phyloP scores from a whole-genome alignment of 164 flowering plant genomes.

The Macadamia integrifolia region DNA sequence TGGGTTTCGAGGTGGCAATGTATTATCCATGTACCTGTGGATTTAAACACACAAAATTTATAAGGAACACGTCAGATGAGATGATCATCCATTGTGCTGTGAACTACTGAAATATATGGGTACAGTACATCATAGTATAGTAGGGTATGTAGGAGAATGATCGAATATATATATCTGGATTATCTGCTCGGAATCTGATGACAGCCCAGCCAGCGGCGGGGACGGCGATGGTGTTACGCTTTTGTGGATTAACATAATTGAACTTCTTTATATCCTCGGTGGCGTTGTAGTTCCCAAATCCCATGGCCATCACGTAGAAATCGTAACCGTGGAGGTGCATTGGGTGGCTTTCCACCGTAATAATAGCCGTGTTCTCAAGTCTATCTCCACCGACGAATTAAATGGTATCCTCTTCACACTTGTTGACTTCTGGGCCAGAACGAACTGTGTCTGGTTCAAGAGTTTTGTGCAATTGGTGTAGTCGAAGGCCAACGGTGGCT shows the following conservation, averaged over 20 bases:
- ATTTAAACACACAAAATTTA: not conserved
- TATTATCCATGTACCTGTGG: conserved; percentile 65
- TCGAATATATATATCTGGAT: conserved; percentile 42
- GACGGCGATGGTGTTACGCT: conserved; percentile 68
- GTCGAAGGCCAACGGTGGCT: conserved; percentile 48
- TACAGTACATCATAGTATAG: not conserved
- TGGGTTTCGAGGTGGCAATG: conserved; percentile 81
- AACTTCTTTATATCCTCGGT: conserved; percentile 27
- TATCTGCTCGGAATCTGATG: conserved; percentile 61
- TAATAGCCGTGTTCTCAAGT: conserved; percentile 63
- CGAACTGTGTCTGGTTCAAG: not conserved
- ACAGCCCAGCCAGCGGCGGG: conserved; percentile 88
- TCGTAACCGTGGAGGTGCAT: conserved; percentile 67
- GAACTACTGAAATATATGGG: not conserved
- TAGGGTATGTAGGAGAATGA: conserved; percentile 4
- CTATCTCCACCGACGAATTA: conserved; percentile 58
- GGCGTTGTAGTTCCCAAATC: conserved; percentile 62
- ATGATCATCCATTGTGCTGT: too few relatives aligned
- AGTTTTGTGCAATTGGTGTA: conserved; percentile 35
- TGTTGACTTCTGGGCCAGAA: conserved; percentile 32
- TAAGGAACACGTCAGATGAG: too few relatives aligned
- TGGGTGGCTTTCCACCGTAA: conserved; percentile 58
- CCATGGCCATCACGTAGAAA: conserved; percentile 68
- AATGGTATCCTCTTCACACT: conserved; percentile 45
- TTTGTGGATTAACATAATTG: conserved; percentile 57